These are phyloP conservation scores for Coemansia sp. DNA, from an alignment of 192 early-diverging fungal species.

Conservation along the genomic window DNA sequence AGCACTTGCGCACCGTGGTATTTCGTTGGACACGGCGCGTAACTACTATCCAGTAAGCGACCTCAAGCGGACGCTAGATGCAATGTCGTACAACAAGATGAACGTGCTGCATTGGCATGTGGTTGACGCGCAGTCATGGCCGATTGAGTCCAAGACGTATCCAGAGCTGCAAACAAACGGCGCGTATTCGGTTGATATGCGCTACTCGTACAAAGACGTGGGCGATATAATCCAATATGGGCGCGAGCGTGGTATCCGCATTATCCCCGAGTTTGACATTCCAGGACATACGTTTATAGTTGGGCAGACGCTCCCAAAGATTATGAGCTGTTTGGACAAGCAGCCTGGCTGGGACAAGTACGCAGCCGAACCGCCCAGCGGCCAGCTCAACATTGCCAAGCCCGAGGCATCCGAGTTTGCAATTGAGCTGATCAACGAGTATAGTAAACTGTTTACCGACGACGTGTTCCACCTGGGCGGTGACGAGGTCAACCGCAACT, in stretches of 20 bases:
- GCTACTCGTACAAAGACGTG: slow-evolving; percentile 73
- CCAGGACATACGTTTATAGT: slow-evolving; percentile 71
- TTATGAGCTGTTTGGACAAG: slow-evolving; percentile 59
- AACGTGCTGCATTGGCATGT: slow-evolving; percentile 83
- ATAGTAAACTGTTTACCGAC: slow-evolving; percentile 67
- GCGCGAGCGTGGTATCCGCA: slow-evolving; percentile 70
- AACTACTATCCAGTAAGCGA: slow-evolving; percentile 63
- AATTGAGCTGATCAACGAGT: slow-evolving; percentile 62
- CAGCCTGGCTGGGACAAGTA: slow-evolving; percentile 62
- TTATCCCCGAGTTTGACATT: slow-evolving; percentile 91
- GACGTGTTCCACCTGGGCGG: slow-evolving; percentile 70
- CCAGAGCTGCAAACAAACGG: slow-evolving; percentile 63
- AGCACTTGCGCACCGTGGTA: slow-evolving; percentile 62
- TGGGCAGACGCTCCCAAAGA: slow-evolving; percentile 54
- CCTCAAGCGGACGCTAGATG: slow-evolving; percentile 63
- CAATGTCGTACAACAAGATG: slow-evolving; percentile 69
- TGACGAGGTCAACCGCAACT: slow-evolving; percentile 73
- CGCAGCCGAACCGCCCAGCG: slow-evolving; percentile 74
- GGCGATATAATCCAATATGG: slow-evolving; percentile 69
- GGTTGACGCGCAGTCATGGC: slow-evolving; percentile 70
- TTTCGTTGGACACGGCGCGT: slow-evolving; percentile 67
- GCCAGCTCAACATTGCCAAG: slow-evolving; percentile 74
- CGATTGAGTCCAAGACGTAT: slow-evolving; percentile 59
- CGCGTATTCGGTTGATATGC: slow-evolving; percentile 62
- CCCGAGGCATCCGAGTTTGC: slow-evolving; percentile 64